These are phyloP conservation scores for Pezicula carpinea DNA, from an alignment of 2,329 filamentous ascomycete species.

Conservation along the genomic window DNA sequence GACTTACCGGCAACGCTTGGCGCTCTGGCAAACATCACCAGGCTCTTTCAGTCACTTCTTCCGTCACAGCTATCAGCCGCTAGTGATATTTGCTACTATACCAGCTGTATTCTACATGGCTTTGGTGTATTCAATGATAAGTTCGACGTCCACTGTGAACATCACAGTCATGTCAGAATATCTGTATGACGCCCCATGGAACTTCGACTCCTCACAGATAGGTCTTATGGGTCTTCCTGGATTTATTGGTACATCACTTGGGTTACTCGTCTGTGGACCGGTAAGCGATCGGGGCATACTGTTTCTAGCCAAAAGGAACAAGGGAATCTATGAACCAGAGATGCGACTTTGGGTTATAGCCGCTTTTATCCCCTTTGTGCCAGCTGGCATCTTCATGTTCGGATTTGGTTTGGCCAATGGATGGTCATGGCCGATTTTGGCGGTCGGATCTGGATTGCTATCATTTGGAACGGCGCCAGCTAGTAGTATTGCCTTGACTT, in stretches of 20 bases:
- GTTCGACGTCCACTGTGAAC: conserved; percentile 34
- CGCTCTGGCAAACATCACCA: conserved; percentile 22
- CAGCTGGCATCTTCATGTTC: conserved; percentile 34
- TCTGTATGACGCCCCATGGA: conserved; percentile 35
- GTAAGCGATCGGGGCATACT: conserved; percentile 34
- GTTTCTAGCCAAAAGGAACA: conserved; percentile 30
- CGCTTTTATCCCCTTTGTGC: conserved; percentile 27
- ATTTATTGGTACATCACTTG: conserved; percentile 35
- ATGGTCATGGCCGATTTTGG: conserved; percentile 23
- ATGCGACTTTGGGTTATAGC: conserved; percentile 34
- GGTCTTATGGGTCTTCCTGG: conserved; percentile 35
- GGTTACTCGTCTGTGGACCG: conserved; percentile 27
- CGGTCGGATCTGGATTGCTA: conserved; percentile 33
- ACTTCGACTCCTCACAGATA: conserved; percentile 31
- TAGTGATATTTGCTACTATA: conserved; percentile 31
- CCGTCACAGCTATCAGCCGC: conserved; percentile 32
- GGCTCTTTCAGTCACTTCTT: conserved; percentile 27
- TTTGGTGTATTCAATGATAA: conserved; percentile 32
- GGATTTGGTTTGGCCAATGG: conserved; percentile 30
- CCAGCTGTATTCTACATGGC: conserved; percentile 35
- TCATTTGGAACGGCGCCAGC: conserved; percentile 32
- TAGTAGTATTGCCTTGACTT: conserved; percentile 33
- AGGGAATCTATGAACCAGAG: conserved; percentile 37
- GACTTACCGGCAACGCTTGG: conserved; percentile 38
- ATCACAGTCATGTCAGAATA: conserved; percentile 31